Percentiles rank a stretch among this genome's conserved stretches.
Conservation (phyloP, 2,329 filamentous ascomycete genomes). For the Calonectria henricotiae region DNA sequence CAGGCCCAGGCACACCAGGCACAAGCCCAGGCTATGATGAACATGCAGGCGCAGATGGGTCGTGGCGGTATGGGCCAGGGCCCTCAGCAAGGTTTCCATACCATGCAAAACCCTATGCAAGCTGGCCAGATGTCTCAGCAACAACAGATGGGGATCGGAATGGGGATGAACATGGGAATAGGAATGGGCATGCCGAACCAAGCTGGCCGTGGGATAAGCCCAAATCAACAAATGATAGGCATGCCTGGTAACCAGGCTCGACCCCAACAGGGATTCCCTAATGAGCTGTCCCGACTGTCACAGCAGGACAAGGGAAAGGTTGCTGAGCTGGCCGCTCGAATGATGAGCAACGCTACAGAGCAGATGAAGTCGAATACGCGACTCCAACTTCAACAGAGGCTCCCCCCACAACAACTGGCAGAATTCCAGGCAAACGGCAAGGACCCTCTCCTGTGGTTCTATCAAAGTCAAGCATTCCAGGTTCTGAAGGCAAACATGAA, state of each 20-base stretch:
- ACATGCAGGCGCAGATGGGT: slow-evolving; percentile 69
- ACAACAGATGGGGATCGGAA: slow-evolving; percentile 54
- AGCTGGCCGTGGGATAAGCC: slow-evolving; percentile 61
- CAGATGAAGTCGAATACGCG: slow-evolving; percentile 60
- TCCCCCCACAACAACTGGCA: slow-evolving; percentile 62
- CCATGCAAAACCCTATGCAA: slow-evolving; percentile 74
- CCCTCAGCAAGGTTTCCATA: slow-evolving; percentile 71
- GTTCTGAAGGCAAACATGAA: slow-evolving; percentile 54
- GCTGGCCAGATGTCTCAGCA: slow-evolving; percentile 67
- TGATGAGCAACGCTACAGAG: slow-evolving; percentile 62
- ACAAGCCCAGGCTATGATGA: slow-evolving; percentile 65
- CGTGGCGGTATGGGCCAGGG: slow-evolving; percentile 66
- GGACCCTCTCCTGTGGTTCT: slow-evolving; percentile 69
- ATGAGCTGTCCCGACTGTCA: slow-evolving; percentile 60
- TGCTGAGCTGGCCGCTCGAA: slow-evolving; percentile 62
- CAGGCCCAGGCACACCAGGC: slow-evolving; percentile 58
- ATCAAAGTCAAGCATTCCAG: slow-evolving; percentile 64
- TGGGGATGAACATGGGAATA: slow-evolving; percentile 55
- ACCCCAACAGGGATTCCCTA: slow-evolving; percentile 50
- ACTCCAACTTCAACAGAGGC: slow-evolving; percentile 57
- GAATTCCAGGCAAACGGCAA: slow-evolving; percentile 64
- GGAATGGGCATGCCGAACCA: slow-evolving; percentile 61
- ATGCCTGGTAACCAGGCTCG: slow-evolving; percentile 59
- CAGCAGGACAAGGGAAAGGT: slow-evolving; percentile 65
- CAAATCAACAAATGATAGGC: slow-evolving; percentile 60